These are phyloP conservation scores for Aspergillus caelatus DNA, from an alignment of 2,329 filamentous ascomycete species.

Conservation along the genomic window DNA sequence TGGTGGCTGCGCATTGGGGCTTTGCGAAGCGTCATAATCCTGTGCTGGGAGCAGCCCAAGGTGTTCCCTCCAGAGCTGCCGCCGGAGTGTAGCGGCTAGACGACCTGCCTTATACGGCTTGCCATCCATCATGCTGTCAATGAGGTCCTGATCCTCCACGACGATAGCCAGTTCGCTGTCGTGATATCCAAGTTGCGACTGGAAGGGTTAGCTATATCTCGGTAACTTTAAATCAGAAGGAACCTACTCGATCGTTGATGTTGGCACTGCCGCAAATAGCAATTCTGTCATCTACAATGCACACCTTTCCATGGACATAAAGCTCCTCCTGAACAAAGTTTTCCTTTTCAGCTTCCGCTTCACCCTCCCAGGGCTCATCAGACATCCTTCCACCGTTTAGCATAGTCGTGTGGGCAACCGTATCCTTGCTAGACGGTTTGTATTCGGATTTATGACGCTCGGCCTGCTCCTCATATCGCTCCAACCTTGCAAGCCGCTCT, in stretches of 20 bases:
- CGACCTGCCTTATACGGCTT: slow-evolving; percentile 70
- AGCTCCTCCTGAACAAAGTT: slow-evolving; percentile 96
- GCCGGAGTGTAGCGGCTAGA: slow-evolving; percentile 78
- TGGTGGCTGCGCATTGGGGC: slow-evolving; percentile 77
- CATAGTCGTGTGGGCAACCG: slow-evolving; percentile 81
- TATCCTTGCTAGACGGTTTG: slow-evolving; percentile 49
- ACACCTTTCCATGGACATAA: slow-evolving; percentile 89
- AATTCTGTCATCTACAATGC: slow-evolving; percentile 77
- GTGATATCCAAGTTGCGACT: slow-evolving; percentile 78
- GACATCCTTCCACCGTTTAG: slow-evolving; percentile 63
- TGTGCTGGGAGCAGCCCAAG: slow-evolving; percentile 81
- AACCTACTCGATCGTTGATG: slow-evolving; percentile 62
- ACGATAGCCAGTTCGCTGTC: slow-evolving; percentile 90
- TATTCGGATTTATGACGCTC: slow-evolving; percentile 22
- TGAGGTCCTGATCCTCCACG: slow-evolving; percentile 73
- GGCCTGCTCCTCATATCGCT: slow-evolving; percentile 23
- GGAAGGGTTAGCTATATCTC: slow-evolving; percentile 3
- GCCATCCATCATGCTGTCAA: slow-evolving; percentile 75
- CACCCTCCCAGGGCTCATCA: slow-evolving; percentile 76
- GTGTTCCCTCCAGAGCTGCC: slow-evolving; percentile 89
- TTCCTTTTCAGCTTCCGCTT: slow-evolving; percentile 73
- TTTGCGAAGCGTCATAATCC: slow-evolving; percentile 63
- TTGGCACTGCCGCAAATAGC: slow-evolving; percentile 81
- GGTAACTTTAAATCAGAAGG: not conserved
- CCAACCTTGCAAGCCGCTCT: slow-evolving; percentile 44